Conservation (phyloP, 352 stramenopile genomes). For the Phytophthora capsici region DNA sequence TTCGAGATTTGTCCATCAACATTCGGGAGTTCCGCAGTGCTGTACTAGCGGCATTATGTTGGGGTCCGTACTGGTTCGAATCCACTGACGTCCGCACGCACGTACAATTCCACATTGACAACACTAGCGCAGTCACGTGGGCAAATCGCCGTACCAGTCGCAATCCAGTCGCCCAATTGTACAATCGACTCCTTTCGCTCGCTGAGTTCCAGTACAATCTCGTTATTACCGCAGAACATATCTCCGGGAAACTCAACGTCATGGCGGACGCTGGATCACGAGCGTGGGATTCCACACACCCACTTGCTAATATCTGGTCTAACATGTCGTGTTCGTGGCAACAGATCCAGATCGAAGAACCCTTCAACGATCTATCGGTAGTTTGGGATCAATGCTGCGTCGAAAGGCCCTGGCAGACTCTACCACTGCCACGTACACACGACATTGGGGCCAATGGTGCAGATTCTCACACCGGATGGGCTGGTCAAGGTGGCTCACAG, state of each 20-base stretch:
- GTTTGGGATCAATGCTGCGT: conserved; percentile 11
- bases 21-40: not conserved
- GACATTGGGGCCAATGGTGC: conserved; percentile 20
- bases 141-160: not conserved
- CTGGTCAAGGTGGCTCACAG: conserved; percentile 11
- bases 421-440: conserved; percentile 17
- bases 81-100: not conserved
- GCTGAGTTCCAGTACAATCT: not conserved
- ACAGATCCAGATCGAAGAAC: not conserved
- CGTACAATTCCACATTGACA: not conserved
- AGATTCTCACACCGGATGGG: conserved; percentile 9
- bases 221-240: not conserved
- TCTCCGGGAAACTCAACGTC: not conserved
- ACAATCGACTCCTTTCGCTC: not conserved
- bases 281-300: not conserved
- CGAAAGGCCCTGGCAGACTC: conserved; percentile 8
- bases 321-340: not conserved
- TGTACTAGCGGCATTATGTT: not conserved
- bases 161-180: not conserved
- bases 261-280: not conserved
- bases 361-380: conserved; percentile 17
- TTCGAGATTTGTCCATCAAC: not conserved
- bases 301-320: not conserved
- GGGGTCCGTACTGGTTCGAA: not conserved
- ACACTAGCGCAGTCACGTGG: not conserved